Percentiles rank a stretch among this genome's conserved stretches.
Conservation (phyloP, 1,139 yeast species). For the Candida sanyaensis region DNA sequence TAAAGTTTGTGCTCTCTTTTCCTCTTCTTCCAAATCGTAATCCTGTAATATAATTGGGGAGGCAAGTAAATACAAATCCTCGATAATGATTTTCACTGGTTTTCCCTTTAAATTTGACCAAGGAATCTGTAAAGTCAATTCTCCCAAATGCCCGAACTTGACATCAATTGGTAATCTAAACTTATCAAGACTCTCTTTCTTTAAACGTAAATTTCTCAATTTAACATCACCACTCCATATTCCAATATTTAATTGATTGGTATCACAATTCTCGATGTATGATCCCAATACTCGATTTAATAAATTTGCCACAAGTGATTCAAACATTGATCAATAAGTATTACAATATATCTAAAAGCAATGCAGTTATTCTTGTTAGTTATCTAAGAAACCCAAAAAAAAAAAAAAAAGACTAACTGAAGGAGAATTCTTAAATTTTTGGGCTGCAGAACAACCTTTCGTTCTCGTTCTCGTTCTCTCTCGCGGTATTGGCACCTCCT, state of each 20-base stretch:
- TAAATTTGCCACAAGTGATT: conserved; percentile 56
- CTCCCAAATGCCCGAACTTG: conserved; percentile 89
- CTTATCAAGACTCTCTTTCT: conserved; percentile 82
- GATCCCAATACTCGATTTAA: conserved; percentile 59
- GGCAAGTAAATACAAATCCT: conserved; percentile 83
- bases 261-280: conserved; percentile 93
- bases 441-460: not conserved
- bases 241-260: conserved; percentile 90
- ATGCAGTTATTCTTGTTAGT: not conserved
- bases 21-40: conserved; percentile 68
- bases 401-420: not conserved
- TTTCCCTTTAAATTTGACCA: conserved; percentile 94
- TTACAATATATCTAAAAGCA: not conserved
- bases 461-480: not conserved
- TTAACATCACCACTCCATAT: conserved; percentile 98
- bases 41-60: conserved; percentile 60
- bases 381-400: too few species aligned
- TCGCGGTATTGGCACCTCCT: not conserved
- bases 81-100: conserved; percentile 89
- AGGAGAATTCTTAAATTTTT: too few species aligned
- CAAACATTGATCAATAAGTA: conserved; percentile 41
- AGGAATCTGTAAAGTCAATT: conserved; percentile 87
- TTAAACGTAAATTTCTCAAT: conserved; percentile 70
- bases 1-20: conserved; percentile 59
- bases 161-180: conserved; percentile 86